Evolutionary conservation across 331 rosid genomes (phyloP).

Genomic region (Quercus tomentella): DNA sequence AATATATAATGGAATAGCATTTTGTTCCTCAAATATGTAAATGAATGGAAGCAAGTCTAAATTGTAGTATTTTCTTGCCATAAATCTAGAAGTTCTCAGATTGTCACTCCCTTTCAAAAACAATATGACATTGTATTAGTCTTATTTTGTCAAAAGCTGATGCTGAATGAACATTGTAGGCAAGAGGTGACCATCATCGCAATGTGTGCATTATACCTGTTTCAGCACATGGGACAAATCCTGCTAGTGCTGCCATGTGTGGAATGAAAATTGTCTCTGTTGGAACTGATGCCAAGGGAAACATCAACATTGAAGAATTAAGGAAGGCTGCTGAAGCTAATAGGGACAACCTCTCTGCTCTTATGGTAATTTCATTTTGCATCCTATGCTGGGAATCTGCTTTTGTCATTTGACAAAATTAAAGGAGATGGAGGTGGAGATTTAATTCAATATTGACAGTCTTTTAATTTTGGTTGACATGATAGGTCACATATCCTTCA

Average conservation of each 20-base stretch:
- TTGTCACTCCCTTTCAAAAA: background rate
- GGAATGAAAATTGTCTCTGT: constrained; percentile 95
- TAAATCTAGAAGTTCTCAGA: background rate
- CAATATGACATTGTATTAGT: constrained; percentile 1
- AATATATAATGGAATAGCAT: background rate
- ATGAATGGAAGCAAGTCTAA: background rate
- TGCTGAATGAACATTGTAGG: constrained; percentile 45
- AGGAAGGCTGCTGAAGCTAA: constrained; percentile 91
- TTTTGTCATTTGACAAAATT: background rate
- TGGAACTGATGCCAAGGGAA: constrained; percentile 98
- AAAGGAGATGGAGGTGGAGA: background rate
- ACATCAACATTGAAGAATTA: constrained; percentile 83
- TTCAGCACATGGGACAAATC: constrained; percentile 98
- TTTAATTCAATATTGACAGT: background rate
- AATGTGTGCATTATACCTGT: constrained; percentile 96
- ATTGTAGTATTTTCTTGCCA: constrained; percentile 3
- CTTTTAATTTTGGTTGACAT: constrained; percentile 28
- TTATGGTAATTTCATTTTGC: constrained; percentile 59
- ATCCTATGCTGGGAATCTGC: constrained; percentile 4
- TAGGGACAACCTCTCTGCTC: constrained; percentile 78
- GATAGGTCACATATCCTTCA: constrained; percentile 95
- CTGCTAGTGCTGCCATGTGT: constrained; percentile 99
- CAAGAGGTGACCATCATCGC: constrained; percentile 98
- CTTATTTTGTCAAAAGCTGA: constrained; percentile 3
- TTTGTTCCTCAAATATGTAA: background rate